Conservation (phyloP, 2,329 filamentous ascomycete genomes). For the Nigrospora oryzae region DNA sequence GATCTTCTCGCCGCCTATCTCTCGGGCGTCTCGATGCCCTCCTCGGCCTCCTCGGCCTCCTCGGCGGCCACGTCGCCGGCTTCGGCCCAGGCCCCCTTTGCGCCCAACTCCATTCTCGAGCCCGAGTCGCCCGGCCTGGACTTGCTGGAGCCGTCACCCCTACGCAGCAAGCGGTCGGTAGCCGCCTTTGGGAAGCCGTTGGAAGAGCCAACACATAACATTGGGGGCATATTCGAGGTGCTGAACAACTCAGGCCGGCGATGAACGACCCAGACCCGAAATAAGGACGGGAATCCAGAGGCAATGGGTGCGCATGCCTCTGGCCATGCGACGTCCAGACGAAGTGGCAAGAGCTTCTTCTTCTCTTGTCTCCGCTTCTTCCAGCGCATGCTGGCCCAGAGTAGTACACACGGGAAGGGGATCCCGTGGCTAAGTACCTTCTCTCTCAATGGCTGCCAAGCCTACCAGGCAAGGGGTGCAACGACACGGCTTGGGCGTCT, state of each 20-base stretch:
- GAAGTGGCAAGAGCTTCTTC: no score
- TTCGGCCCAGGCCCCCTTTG: conserved; percentile 1
- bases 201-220: conserved; percentile 9
- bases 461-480: no score
- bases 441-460: no score
- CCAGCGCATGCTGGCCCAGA: no score
- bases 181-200: conserved; percentile 7
- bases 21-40: conserved; percentile 3
- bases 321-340: no score
- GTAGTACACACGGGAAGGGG: no score
- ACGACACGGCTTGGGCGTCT: no score
- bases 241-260: not conserved
- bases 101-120: conserved; percentile 3
- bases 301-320: no score
- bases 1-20: conserved; percentile 13
- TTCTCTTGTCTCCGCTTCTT: no score
- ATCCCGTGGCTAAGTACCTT: no score
- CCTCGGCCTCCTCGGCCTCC: conserved; percentile 6
- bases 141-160: conserved; percentile 11
- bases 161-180: conserved; percentile 1
- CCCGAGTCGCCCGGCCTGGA: conserved; percentile 8
- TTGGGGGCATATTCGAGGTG: conserved; percentile 17
- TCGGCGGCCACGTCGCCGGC: conserved; percentile 7
- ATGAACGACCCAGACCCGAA: no score
- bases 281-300: no score